Conservation (phyloP, 2,329 filamentous ascomycete species). For the Nothopassalora personata region DNA sequence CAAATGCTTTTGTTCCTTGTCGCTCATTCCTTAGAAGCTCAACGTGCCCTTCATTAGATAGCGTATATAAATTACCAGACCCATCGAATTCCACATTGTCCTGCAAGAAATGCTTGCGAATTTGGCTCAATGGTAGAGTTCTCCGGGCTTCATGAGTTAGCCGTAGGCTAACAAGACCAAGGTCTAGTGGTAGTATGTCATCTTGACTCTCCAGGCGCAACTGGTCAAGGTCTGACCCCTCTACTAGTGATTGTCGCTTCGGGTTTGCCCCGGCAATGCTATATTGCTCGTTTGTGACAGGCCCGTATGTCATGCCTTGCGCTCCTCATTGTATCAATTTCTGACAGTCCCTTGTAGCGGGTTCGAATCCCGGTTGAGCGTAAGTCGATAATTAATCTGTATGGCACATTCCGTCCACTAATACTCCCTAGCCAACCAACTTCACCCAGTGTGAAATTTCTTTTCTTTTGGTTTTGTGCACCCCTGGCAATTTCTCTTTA, state of each 20-base stretch:
- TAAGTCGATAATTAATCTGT: neutral
- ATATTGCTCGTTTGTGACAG: constrained; percentile 21
- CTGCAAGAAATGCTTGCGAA: neutral
- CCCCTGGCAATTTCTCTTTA: too few species aligned
- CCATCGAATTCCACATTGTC: too few species aligned
- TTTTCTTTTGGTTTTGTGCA: too few species aligned
- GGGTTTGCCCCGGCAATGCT: constrained; percentile 16
- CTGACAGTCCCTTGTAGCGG: neutral
- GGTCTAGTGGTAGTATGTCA: constrained; percentile 16
- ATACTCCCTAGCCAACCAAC: too few species aligned
- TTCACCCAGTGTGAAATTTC: too few species aligned
- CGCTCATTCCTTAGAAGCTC: too few species aligned
- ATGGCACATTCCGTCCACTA: too few species aligned
- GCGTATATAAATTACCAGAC: too few species aligned
- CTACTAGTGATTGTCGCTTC: constrained; percentile 22
- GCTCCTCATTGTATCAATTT: neutral
- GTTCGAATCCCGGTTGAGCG: constrained; percentile 17
- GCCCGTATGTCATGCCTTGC: constrained; percentile 7
- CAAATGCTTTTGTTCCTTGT: too few species aligned
- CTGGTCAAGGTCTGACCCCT: neutral
- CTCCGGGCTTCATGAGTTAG: neutral
- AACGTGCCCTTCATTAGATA: too few species aligned
- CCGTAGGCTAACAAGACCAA: neutral
- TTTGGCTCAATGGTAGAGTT: neutral
- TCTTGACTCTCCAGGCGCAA: neutral